These are phyloP conservation scores for Cladophialophora bantiana DNA, from an alignment of 2,329 filamentous ascomycete genomes.

Conservation along the genomic window DNA sequence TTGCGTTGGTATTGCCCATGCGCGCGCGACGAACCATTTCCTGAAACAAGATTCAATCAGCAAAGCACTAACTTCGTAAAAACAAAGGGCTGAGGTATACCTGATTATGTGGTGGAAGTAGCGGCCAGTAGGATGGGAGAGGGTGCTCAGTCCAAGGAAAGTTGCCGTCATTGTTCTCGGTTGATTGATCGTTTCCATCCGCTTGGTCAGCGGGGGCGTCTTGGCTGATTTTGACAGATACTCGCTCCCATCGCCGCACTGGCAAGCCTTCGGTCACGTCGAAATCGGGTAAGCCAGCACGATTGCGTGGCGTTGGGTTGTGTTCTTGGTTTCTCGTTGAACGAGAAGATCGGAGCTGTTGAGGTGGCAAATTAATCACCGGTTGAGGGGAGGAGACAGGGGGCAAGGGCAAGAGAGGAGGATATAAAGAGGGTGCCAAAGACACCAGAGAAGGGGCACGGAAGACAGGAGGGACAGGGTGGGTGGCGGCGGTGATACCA, in stretches of 20 bases:
- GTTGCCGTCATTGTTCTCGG: constrained; percentile 51
- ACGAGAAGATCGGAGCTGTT: constrained; percentile 35
- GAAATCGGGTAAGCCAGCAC: constrained; percentile 64
- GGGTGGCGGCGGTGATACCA: no score
- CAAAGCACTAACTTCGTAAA: not conserved
- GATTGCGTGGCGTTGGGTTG: constrained; percentile 49
- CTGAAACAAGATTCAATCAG: constrained; percentile 18
- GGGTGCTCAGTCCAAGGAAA: constrained; percentile 80
- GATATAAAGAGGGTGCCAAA: not conserved
- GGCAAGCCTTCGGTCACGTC: constrained; percentile 78
- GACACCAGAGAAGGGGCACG: not conserved
- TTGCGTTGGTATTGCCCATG: constrained; percentile 33
- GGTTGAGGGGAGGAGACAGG: not conserved
- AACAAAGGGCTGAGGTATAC: constrained; percentile 17
- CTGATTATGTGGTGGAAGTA: constrained; percentile 65
- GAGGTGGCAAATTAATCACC: not conserved
- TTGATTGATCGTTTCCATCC: constrained; percentile 41
- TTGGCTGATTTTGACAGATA: constrained; percentile 72
- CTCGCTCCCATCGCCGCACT: constrained; percentile 86
- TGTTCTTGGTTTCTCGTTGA: constrained; percentile 64
- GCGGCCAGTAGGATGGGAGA: constrained; percentile 84
- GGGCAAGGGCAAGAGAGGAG: not conserved
- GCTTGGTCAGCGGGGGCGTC: constrained; percentile 58
- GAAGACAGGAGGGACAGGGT: not conserved
- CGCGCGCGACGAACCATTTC: constrained; percentile 37